Evolutionary conservation across 495 filamentous ascomycete species (phyloP), one percentile per base, ranked within the genome.

Genomic region (Penicillium desertorum): DNA sequence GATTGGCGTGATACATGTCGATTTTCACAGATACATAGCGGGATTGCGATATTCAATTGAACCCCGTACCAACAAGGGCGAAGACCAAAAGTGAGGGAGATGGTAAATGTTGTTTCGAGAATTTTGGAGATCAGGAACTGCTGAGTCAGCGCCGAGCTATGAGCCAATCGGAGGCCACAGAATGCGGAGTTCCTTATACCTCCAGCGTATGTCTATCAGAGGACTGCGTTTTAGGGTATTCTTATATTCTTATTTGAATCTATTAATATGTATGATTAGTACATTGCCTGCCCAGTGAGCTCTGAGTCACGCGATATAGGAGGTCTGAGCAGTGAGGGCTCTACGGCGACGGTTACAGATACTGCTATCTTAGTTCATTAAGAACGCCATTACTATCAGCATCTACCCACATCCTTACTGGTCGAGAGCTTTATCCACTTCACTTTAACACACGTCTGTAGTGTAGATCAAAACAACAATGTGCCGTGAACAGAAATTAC

Each of bases 1-100:
- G 60, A 45, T 52, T 63, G 68, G 54, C 62, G 66, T 70, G 70
- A 65, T 60, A 63, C 75, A 77, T 77, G 53, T 72, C 75, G 73
- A 62, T 45, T 69, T 68, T 69, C 63, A 71, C 45, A 47, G 51
- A n/a, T 43, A 55, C 68, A 72, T 70, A 51, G 52, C 63, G 46
- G 14, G 27, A 10, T 37, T 22, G 25, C 22, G 32, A 45, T 37
- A 16, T 45, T 22, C 22, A 22, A 9, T 39, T 39, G 19, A 42
- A 32, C 32, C 30, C 43, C 34, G 34, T 37, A 27, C 6, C 19
- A 46, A 37, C 43, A 29, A 20, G 43, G 44, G 20, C 25, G 52
- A 10, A 14, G 32, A 37, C 23, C 37, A 47, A 41, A 37, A 17
- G 2, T 17, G 42, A 46, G 16, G 17, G 22, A 49, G 29, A 19